Base-by-base conservation (phyloP, 495 filamentous ascomycete genomes). In the Hyphodiscus hymeniophilus region DNA sequence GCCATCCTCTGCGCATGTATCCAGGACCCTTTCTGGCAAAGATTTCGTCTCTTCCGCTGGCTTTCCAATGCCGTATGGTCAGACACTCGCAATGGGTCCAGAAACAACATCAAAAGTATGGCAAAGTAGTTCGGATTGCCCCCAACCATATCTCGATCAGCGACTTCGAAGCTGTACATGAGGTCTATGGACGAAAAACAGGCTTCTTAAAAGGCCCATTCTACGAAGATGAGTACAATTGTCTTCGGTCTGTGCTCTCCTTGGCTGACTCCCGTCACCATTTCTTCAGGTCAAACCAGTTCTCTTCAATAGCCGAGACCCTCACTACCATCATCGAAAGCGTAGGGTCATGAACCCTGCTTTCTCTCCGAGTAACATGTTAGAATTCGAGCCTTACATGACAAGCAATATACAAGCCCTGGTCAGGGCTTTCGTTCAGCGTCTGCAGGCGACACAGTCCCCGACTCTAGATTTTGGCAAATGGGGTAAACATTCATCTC, bases 171-270 rank as follows among this genome's bases (percentile, higher is more conserved):
- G 58, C 60, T 12, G 62, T 72, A 5, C 47, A 55, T 0, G 47
- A 52, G 11, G 66, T 74, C 35, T 72, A 71, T 52, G 60, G 57
- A n/a, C 42, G 65, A n/a, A 66, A 67, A 18, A 62, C 53, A 30
- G 59, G 59, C 7, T 72, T 68, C 36, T 57, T 55, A 12, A 71
- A 71, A 53, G 64, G 43, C 8, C 43, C 31, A 5, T 46, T 46
- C 21, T 46, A 46, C 11, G 31, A 46, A 36, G 43, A 35, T 45
- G 21, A 43, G 40, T 13, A n/a, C n/a, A n/a, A n/a, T n/a, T n/a
- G n/a, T n/a, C n/a, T n/a, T n/a, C n/a, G n/a, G n/a, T n/a, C n/a
- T n/a, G n/a, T n/a, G 17, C 8, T 24, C 8, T 12, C 6, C n/a
- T 15, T 43, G 10, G 16, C 21, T 28, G 26, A 28, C 7, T 43